Base-by-base conservation (phyloP, 176 grass and related monocot species). In the Musa itinerans region DNA sequence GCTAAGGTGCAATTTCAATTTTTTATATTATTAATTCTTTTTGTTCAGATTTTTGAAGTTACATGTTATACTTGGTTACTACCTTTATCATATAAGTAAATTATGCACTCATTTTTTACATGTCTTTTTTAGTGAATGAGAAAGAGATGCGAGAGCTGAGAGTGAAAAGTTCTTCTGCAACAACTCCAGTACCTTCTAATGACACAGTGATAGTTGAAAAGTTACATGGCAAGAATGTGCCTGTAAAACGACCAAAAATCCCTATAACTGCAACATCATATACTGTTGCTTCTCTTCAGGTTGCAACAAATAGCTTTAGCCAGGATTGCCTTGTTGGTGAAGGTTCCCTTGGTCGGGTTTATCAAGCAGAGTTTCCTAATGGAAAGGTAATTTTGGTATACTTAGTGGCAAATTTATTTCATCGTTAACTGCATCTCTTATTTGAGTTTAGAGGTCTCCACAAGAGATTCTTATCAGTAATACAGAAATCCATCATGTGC, bases 331-430 rank as follows among this genome's bases (percentile, higher is more conserved):
- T 98, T 84, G 82, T 98, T 24, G 94, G 94, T 29, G 86, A 89
- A 86, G 94, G 94, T 71, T 84, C 86, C 78, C 80, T 82, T 76
- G 94, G 94, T 52, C 86, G 84, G 76, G 90, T 93, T 87, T 93
- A 93, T 84, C 86, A 86, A 93, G 94, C 88, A 74, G 84, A 90
- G 61, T 91, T 93, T 89, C 78, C 90, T 68, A 86, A 89, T 87
- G 94, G 90, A 20, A 86, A 93, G 94, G 94, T 98, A 78, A 70
- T 43, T 4, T 11, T 50, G 43, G 25, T 21, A 2, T 13, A 50
- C 29, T 11, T 21, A 51, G 25, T 68, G 12, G 26, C 65, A 68
- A 34, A 43, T 22, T 34, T 68, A 12, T 20, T 23, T 64, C 20
- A 63, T 63, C 13, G 4, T 4, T 14, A 29, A 27, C 11, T 29